A percentile compares a stretch with the other conserved stretches of the same genome.
These are phyloP conservation scores for peach (Prunus persica) DNA, from an alignment of 306 rosid species.

Conservation along the genomic window Prunus_persica_NCBIv2 NC_034009.1:30142001-30142500, in stretches of 20 bases:
- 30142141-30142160: constrained; percentile 16
- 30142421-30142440: no score
- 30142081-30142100: background rate
- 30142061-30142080: background rate
- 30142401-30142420: background rate
- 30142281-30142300: background rate
- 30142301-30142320: constrained; percentile 15
- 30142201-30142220: constrained; percentile 42
- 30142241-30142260: constrained; percentile 36
- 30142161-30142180: constrained; percentile 24
- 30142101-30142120: constrained; percentile 13
- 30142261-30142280: background rate
- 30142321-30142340: constrained; percentile 33
- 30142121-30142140: constrained; percentile 14
- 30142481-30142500: no score
- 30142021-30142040: constrained; percentile 18
- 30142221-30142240: constrained; percentile 51
- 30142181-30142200: constrained; percentile 37
- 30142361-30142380: background rate
- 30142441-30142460: no score
- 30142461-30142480: no score
- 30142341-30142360: background rate
- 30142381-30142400: background rate
- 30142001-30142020: background rate
- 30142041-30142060: constrained; percentile 32